A percentile compares a stretch with the other conserved stretches of the same genome.
phyloP scores from a whole-genome alignment of 129 eudicot genomes.

The Artemisia argyi region DNA sequence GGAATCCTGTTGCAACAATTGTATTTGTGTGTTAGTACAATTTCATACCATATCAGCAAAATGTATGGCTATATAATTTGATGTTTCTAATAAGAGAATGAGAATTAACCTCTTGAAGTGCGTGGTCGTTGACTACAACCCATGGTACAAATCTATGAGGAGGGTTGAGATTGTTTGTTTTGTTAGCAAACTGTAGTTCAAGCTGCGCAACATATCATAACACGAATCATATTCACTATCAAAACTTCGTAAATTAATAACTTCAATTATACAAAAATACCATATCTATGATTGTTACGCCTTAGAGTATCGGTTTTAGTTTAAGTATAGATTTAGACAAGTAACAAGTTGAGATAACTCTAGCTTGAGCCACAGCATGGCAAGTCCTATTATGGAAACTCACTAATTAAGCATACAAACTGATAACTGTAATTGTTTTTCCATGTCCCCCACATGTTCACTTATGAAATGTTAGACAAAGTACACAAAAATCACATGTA shows the following conservation, averaged over 20 bases:
- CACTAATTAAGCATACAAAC: no score
- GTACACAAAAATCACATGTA: no score
- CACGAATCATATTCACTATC: slow-evolving; percentile 6
- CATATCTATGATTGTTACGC: no score
- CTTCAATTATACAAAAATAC: no score
- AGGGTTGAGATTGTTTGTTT: slow-evolving; percentile 67
- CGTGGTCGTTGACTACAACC: slow-evolving; percentile 71
- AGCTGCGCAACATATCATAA: slow-evolving; percentile 48
- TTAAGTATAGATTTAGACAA: no score
- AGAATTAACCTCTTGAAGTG: slow-evolving; percentile 59
- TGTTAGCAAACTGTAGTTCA: slow-evolving; percentile 57
- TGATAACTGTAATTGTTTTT: no score
- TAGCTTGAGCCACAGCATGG: no score
- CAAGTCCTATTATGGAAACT: no score
- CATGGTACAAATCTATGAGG: slow-evolving; percentile 72
- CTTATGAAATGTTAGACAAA: no score
- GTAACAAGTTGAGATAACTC: no score
- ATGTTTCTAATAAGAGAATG: neutral
- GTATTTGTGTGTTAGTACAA: slow-evolving; percentile 7
- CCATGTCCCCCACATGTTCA: no score
- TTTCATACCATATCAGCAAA: neutral
- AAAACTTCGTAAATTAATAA: neutral
- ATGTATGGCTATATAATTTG: neutral
- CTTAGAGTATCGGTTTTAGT: no score
- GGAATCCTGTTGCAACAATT: slow-evolving; percentile 54